Conservation (phyloP, 139 green algal genomes). For the Micromonas pusilla region DNA sequence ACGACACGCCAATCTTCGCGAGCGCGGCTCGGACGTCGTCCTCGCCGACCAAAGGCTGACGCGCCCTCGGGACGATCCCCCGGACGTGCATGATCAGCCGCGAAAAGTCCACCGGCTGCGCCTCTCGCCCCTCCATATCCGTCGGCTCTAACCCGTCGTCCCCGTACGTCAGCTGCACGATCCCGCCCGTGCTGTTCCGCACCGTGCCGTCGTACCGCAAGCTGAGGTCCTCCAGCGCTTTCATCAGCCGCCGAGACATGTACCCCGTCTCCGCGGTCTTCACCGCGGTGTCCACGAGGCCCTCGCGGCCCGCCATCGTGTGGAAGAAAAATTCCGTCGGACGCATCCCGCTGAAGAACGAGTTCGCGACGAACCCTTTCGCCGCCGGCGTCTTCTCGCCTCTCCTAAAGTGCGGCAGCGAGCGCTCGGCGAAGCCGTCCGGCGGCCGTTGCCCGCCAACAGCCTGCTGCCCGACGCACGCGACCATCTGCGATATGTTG, state of each 20-base stretch:
- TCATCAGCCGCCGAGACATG: constrained; percentile 96
- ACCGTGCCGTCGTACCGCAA: constrained; percentile 89
- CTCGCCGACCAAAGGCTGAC: not conserved
- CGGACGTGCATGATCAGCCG: not conserved
- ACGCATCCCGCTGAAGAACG: constrained; percentile 87
- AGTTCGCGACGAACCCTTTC: constrained; percentile 94
- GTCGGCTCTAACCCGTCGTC: constrained; percentile 91
- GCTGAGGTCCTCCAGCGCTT: constrained; percentile 93
- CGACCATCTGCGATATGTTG: constrained; percentile 98
- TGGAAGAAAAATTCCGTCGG: constrained; percentile 99
- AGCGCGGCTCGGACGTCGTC: not conserved
- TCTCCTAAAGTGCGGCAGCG: constrained; percentile 81
- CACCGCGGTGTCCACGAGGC: constrained; percentile 96
- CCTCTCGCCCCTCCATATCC: constrained; percentile 76
- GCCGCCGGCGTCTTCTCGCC: constrained; percentile 40
- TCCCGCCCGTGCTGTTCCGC: constrained; percentile 71
- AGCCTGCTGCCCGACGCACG: constrained; percentile 92
- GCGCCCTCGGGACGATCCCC: not conserved
- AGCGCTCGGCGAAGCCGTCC: constrained; percentile 83
- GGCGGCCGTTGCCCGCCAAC: constrained; percentile 83
- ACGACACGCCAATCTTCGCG: not conserved
- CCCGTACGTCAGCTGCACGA: constrained; percentile 91
- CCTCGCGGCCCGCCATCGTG: constrained; percentile 82
- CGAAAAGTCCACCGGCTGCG: constrained; percentile 56
- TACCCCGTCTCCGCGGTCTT: constrained; percentile 98